These are phyloP conservation scores for Chara braunii DNA, from an alignment of 139 green algal genomes.

Conservation along the genomic window DNA sequence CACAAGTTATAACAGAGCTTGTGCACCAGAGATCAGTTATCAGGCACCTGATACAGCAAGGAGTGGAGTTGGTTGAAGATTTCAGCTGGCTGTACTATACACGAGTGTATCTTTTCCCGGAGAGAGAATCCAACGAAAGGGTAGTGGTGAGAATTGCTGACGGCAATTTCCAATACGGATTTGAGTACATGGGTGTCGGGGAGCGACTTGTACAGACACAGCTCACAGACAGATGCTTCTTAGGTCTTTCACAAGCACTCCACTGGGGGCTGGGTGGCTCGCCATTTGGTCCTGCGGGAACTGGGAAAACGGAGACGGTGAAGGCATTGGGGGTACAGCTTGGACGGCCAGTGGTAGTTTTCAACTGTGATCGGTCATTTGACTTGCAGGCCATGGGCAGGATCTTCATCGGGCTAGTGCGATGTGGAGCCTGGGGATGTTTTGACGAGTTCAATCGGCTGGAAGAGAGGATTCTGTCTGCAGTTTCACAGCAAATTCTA, in stretches of 20 bases:
- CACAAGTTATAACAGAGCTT: conserved; percentile 20
- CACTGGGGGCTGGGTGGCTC: not conserved
- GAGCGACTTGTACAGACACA: conserved; percentile 29
- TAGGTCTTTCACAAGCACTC: conserved; percentile 36
- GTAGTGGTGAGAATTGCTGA: conserved; percentile 29
- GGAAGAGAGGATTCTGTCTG: conserved; percentile 51
- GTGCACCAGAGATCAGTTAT: conserved; percentile 19
- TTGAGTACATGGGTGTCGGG: conserved; percentile 19
- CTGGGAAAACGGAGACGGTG: conserved; percentile 38
- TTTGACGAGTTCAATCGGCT: conserved; percentile 44
- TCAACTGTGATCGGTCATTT: conserved; percentile 20
- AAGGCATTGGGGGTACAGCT: conserved; percentile 23
- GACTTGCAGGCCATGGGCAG: conserved; percentile 9
- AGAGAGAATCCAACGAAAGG: not conserved
- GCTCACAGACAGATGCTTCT: conserved; percentile 38
- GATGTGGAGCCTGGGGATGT: conserved; percentile 20
- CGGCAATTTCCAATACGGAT: conserved; percentile 24
- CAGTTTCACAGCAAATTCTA: conserved; percentile 56
- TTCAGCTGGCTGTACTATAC: conserved; percentile 23
- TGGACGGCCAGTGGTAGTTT: conserved; percentile 23
- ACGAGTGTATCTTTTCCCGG: not conserved
- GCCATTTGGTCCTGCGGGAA: conserved; percentile 24
- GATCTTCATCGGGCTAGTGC: conserved; percentile 10
- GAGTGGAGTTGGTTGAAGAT: not conserved
- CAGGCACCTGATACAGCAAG: not conserved